Base-by-base conservation (phyloP, 805 yeast species). In the Candida methanosorbosa region DNA sequence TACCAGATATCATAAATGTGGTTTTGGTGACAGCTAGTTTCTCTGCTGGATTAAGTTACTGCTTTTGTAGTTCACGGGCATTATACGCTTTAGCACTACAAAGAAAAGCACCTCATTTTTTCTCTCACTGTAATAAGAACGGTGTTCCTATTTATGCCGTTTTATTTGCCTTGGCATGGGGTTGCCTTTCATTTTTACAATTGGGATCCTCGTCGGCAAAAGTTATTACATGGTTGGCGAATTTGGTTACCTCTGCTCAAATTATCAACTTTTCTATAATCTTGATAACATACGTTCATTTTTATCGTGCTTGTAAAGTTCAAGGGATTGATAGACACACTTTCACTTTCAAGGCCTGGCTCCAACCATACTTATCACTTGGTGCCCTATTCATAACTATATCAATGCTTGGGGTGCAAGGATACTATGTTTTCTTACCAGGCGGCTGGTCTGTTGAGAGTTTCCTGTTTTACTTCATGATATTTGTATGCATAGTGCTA, bases 211-310 rank as follows among this genome's bases (percentile, higher is more conserved):
- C 70, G 21, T 70, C 88, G 18, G 72, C 75, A 13, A 67, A 68
- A 3, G 92, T 81, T 3, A 92, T 82, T 3, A 68, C 66, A 47
- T 83, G 90, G 88, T 63, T 83, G 33, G 72, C 81, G 38, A 79
- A 80, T 46, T 58, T 83, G 38, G 78, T 78, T 34, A 80, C 92
- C 4, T 75, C 76, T 25, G 79, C 81, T 22, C 85, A 78, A 50
- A 65, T 78, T 51, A 69, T 70, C 48, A 78, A 75, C 52, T 80
- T 74, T 59, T 63, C 67, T 35, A 62, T 68, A 38, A 73, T 81
- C 49, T 62, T 76, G 45, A 53, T 66, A 30, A 73, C 81, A 18
- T 82, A 72, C 50, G 44, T 78, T 28, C 69, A 76, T 38, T 83
- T 81, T 60, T 70, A 74, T 51, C 64, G 68, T 34, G 86, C 81